Conservation (phyloP, 2,329 filamentous ascomycete species). For the Aspergillus aculeatinus region DNA sequence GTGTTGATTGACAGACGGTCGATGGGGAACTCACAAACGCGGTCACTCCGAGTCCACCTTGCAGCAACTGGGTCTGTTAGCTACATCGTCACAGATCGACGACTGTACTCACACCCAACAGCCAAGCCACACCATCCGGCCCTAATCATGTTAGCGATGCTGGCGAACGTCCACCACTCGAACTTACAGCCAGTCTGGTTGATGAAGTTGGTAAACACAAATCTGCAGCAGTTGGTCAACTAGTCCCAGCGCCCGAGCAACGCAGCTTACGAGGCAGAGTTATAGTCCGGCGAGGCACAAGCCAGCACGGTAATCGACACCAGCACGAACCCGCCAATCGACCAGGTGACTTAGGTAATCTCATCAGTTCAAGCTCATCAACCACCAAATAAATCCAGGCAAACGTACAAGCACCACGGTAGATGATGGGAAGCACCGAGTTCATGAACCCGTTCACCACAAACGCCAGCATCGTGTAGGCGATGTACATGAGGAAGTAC, state of each 20-base stretch:
- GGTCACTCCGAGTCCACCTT: slow-evolving; percentile 53
- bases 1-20: neutral
- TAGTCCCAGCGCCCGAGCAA: neutral
- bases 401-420: slow-evolving; percentile 57
- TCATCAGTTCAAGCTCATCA: slow-evolving; percentile 6
- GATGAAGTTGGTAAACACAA: slow-evolving; percentile 63
- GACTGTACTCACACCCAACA: slow-evolving; percentile 35
- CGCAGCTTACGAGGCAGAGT: slow-evolving; percentile 56
- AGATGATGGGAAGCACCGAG: slow-evolving; percentile 61
- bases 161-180: too few relatives aligned
- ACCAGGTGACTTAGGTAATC: slow-evolving; percentile 58
- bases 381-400: too few relatives aligned
- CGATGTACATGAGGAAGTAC: slow-evolving; percentile 70
- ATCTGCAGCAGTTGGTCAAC: slow-evolving; percentile 20
- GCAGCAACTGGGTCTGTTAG: slow-evolving; percentile 31
- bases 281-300: slow-evolving; percentile 64
- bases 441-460: slow-evolving; percentile 66
- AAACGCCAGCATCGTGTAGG: slow-evolving; percentile 60
- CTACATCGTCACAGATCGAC: too few relatives aligned
- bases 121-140: slow-evolving; percentile 61
- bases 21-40: slow-evolving; percentile 46
- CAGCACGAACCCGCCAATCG: slow-evolving; percentile 64
- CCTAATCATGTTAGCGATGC: slow-evolving; percentile 23
- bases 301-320: slow-evolving; percentile 68
- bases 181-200: slow-evolving; percentile 61